phyloP scores from a whole-genome alignment of 768 basidiomycete genomes.

The Candolleomyces aberdarensis region DNA sequence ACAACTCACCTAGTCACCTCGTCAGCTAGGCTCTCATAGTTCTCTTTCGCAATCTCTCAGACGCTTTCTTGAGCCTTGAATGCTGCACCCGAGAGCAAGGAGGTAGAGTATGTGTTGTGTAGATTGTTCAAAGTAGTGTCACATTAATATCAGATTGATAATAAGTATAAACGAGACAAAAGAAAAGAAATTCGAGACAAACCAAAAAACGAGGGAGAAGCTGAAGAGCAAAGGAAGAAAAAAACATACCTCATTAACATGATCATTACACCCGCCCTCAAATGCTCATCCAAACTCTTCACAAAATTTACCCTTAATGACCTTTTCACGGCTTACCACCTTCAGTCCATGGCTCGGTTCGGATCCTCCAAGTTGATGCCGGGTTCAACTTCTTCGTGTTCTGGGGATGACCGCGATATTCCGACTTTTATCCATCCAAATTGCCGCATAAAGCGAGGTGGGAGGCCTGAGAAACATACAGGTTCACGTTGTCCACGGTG shows the following conservation, averaged over 20 bases:
- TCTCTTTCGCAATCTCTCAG: conserved; percentile 54
- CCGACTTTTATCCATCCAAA: conserved; percentile 86
- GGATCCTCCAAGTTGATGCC: conserved; percentile 25
- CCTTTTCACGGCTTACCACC: conserved; percentile 41
- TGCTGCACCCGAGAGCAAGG: conserved; percentile 72
- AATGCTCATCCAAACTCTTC: conserved; percentile 58
- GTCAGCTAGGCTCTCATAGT: conserved; percentile 66
- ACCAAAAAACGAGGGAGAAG: too few species aligned
- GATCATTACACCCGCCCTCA: conserved; percentile 69
- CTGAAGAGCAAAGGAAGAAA: too few species aligned
- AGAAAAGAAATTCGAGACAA: too few species aligned
- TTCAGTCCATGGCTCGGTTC: conserved; percentile 53
- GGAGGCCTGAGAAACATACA: conserved; percentile 54
- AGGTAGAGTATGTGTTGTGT: conserved; percentile 87
- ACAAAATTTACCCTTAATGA: conserved; percentile 59
- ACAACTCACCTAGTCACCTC: conserved; percentile 63
- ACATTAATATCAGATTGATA: too few species aligned
- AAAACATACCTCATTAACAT: conserved; percentile 65
- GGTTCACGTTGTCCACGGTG: conserved; percentile 29
- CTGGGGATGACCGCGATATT: conserved; percentile 62
- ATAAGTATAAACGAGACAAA: too few species aligned
- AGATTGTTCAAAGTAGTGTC: conserved; percentile 39
- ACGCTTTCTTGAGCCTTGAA: conserved; percentile 69
- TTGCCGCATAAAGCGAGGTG: too few species aligned
- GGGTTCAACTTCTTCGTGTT: background rate